A percentile compares a stretch with the other conserved stretches of the same genome.
Conservation (phyloP, 2,329 filamentous ascomycete species). For the Hyphodiscus sp. region DNA sequence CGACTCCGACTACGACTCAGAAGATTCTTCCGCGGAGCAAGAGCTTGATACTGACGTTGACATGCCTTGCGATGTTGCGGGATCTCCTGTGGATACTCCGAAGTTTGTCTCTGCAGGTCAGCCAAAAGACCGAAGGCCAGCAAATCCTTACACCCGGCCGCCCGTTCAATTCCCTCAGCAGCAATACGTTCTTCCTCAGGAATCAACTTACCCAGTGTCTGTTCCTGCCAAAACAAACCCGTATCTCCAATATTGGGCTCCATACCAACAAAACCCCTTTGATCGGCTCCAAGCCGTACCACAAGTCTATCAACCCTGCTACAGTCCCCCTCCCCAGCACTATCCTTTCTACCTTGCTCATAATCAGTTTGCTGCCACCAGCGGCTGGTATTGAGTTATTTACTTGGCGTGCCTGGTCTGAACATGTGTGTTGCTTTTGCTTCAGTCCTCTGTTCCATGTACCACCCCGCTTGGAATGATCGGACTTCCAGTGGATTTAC, state of each 20-base stretch:
- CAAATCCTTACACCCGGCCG: neutral
- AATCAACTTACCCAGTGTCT: neutral
- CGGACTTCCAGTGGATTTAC: neutral
- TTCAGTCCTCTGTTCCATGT: neutral
- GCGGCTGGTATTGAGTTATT: neutral
- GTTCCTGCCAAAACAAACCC: neutral
- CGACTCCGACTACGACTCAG: neutral
- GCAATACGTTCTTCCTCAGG: conserved; percentile 6
- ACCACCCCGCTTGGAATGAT: neutral
- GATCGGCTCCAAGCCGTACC: neutral
- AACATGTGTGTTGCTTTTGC: neutral
- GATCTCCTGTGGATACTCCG: neutral
- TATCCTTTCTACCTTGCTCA: neutral
- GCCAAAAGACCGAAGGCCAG: neutral
- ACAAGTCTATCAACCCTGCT: neutral
- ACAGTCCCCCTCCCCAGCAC: neutral
- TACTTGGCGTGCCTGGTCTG: neutral
- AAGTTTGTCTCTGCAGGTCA: neutral
- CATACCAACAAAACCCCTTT: neutral
- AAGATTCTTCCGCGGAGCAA: neutral
- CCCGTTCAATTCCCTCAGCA: neutral
- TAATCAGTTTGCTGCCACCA: neutral
- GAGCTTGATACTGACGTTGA: neutral
- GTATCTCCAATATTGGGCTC: neutral
- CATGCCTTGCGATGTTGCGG: neutral